phyloP scores from a whole-genome alignment of 768 basidiomycete genomes.

The Hirschioporus abietinus region DNA sequence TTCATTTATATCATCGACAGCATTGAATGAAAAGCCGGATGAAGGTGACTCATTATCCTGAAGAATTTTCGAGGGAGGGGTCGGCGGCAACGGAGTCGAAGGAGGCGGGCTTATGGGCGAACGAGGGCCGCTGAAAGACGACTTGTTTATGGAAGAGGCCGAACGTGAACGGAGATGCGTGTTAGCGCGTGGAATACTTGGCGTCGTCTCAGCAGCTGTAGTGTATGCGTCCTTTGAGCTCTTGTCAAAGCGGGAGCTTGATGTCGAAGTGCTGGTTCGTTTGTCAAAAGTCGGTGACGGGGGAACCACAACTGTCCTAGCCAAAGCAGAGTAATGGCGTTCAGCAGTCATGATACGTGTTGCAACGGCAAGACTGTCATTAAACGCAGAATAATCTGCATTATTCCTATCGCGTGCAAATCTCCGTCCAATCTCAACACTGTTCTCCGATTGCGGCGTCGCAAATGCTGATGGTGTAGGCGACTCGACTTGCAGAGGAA shows the following conservation, averaged over 20 bases:
- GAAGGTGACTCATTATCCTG: conserved; percentile 60
- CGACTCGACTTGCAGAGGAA: conserved; percentile 53
- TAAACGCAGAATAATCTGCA: conserved; percentile 46
- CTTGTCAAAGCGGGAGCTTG: conserved; percentile 2
- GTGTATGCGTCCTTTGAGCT: conserved; percentile 1
- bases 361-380: conserved; percentile 46
- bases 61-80: conserved; percentile 53
- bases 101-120: conserved; percentile 46
- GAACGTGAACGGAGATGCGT: conserved; percentile 61
- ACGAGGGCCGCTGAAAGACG: conserved; percentile 30
- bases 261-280: background rate
- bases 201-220: conserved; percentile 5
- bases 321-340: conserved; percentile 65
- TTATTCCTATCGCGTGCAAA: conserved; percentile 32
- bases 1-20: conserved; percentile 51
- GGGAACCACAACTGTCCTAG: conserved; percentile 56
- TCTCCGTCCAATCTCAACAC: conserved; percentile 45
- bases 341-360: conserved; percentile 68
- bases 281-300: conserved; percentile 28
- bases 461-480: conserved; percentile 41
- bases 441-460: conserved; percentile 52
- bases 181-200: conserved; percentile 15
- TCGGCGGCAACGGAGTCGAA: conserved; percentile 65
- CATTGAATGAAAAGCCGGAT: conserved; percentile 57
- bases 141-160: conserved; percentile 41